Evolutionary conservation across 148 eudicot species (phyloP).

Genomic region (Spergularia bocconei): DNA sequence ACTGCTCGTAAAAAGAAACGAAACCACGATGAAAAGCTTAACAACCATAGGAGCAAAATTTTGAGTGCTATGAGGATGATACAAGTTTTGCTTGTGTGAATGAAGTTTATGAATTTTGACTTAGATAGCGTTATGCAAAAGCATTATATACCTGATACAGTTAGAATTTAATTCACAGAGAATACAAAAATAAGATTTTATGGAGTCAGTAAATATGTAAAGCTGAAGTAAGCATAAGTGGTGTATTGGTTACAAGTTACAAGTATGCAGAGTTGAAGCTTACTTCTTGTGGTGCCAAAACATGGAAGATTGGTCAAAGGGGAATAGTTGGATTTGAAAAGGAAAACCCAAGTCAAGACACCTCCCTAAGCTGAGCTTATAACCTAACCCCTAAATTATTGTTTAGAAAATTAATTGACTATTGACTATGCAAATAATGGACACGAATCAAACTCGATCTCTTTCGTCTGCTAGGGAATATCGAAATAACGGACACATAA

Average conservation of each 20-base stretch:
- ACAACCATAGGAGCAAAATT: neutral
- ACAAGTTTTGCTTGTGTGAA: too few relatives aligned
- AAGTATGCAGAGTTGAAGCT: neutral
- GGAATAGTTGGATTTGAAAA: conserved; percentile 9
- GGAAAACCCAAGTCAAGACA: neutral
- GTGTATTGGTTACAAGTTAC: conserved; percentile 13
- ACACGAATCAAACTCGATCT: too few relatives aligned
- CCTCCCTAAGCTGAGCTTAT: neutral
- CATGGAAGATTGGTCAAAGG: conserved; percentile 14
- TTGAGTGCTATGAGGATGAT: neutral
- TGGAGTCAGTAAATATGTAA: conserved; percentile 12
- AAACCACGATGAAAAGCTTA: neutral
- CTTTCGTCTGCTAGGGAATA: too few relatives aligned
- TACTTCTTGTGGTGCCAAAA: conserved; percentile 8
- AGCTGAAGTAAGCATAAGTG: conserved; percentile 6
- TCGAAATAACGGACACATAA: too few relatives aligned
- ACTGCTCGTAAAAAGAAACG: neutral
- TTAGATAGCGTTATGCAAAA: neutral
- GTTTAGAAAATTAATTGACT: too few relatives aligned
- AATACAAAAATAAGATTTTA: too few relatives aligned
- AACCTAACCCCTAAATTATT: neutral
- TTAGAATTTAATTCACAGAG: too few relatives aligned
- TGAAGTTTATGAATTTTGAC: too few relatives aligned
- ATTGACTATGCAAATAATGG: too few relatives aligned
- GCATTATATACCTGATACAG: neutral